phyloP scores from a whole-genome alignment of 805 yeast species.

The Wickerhamiella alocasiicola region DNA sequence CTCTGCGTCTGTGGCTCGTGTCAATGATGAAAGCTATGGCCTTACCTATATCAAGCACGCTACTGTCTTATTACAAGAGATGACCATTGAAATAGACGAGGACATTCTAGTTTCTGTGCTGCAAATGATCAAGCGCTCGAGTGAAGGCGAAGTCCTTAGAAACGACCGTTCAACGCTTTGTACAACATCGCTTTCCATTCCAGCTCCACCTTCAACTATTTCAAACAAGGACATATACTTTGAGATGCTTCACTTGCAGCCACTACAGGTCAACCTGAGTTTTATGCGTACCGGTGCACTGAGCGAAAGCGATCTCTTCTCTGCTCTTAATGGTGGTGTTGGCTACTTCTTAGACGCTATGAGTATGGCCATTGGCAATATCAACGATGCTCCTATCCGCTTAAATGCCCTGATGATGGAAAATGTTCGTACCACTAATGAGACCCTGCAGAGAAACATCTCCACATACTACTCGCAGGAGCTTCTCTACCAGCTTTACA shows the following conservation, averaged over 20 bases:
- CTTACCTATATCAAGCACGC: conserved; percentile 84
- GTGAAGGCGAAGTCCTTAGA: conserved; percentile 9
- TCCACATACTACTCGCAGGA: conserved; percentile 85
- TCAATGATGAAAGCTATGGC: conserved; percentile 85
- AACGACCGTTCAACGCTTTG: conserved; percentile 39
- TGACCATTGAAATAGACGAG: conserved; percentile 88
- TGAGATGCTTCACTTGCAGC: conserved; percentile 86
- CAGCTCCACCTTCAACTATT: conserved; percentile 49
- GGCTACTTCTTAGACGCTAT: conserved; percentile 63
- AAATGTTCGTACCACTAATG: conserved; percentile 76
- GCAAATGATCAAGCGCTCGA: conserved; percentile 44
- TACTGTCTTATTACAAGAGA: conserved; percentile 75
- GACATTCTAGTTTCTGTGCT: conserved; percentile 73
- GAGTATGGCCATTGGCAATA: conserved; percentile 94
- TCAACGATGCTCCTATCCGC: conserved; percentile 91
- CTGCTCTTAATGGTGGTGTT: neutral
- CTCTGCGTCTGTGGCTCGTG: conserved; percentile 70
- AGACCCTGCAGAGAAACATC: conserved; percentile 55
- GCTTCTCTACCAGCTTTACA: conserved; percentile 81
- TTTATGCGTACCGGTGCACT: conserved; percentile 59
- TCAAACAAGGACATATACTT: conserved; percentile 70
- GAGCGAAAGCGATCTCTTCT: conserved; percentile 51
- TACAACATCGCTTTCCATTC: conserved; percentile 51
- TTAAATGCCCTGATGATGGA: conserved; percentile 79
- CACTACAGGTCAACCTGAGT: conserved; percentile 75